Percentiles rank a stretch among this genome's conserved stretches.
Evolutionary conservation across 108 stramenopile species (phyloP).

Genomic region (Fragilaria crotonensis): DNA sequence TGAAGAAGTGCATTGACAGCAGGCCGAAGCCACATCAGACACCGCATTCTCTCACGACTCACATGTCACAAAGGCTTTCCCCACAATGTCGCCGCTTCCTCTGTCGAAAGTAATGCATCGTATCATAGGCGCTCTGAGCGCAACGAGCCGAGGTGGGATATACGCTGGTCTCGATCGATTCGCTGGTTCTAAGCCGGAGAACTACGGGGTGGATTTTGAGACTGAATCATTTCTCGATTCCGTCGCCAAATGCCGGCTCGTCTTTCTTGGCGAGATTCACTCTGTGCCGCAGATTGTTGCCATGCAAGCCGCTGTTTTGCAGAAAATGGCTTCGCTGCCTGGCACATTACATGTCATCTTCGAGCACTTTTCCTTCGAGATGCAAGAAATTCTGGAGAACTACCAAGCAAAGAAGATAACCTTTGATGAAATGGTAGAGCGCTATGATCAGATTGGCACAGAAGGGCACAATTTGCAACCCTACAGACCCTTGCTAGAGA

Average conservation of each 20-base stretch:
- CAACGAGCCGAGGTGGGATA: not conserved
- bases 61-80: no score
- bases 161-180: not conserved
- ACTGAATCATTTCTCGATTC: not conserved
- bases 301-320: slow-evolving; percentile 22
- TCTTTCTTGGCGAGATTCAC: slow-evolving; percentile 46
- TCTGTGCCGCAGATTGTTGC: slow-evolving; percentile 36
- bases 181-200: not conserved
- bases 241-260: slow-evolving; percentile 11
- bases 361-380: slow-evolving; percentile 72
- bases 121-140: not conserved
- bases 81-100: no score
- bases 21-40: no score
- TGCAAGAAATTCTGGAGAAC: slow-evolving; percentile 50
- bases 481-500: slow-evolving; percentile 42
- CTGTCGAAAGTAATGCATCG: not conserved
- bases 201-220: not conserved
- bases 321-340: slow-evolving; percentile 15
- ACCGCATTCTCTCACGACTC: no score
- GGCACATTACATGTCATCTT: slow-evolving; percentile 48
- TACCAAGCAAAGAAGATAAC: slow-evolving; percentile 27
- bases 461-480: slow-evolving; percentile 60
- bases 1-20: no score
- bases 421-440: slow-evolving; percentile 37
- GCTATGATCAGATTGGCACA: slow-evolving; percentile 55